Evolutionary conservation across 1,284 basidiomycete genomes (phyloP).

Genomic region (Malassezia sympodialis): DNA sequence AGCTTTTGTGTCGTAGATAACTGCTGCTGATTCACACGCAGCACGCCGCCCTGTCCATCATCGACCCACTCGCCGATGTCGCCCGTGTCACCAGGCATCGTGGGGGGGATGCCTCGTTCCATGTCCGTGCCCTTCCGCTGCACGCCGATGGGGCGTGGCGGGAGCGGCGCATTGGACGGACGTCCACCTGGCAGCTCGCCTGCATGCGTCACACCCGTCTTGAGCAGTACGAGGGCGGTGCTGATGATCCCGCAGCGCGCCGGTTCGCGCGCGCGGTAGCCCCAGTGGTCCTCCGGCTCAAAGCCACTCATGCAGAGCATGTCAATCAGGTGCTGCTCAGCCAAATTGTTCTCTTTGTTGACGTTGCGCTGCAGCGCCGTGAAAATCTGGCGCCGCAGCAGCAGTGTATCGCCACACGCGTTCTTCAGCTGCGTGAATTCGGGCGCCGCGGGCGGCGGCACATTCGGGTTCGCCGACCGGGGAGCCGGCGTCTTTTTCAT

Average conservation of each 20-base stretch:
- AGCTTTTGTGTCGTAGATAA: constrained; percentile 97
- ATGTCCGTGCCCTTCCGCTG: constrained; percentile 7
- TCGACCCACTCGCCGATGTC: constrained; percentile 17
- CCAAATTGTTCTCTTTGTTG: constrained; percentile 97
- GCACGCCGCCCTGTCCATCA: constrained; percentile 38
- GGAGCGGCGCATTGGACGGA: not conserved
- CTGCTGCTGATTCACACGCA: constrained; percentile 67
- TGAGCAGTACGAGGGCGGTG: constrained; percentile 90
- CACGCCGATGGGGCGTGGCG: constrained; percentile 14
- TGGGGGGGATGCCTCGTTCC: constrained; percentile 15
- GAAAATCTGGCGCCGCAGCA: constrained; percentile 85
- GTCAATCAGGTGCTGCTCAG: constrained; percentile 97
- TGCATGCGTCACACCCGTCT: constrained; percentile 81
- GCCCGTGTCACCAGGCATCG: constrained; percentile 14
- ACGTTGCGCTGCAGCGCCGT: constrained; percentile 96
- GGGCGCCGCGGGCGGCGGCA: constrained; percentile 5
- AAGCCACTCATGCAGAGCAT: constrained; percentile 99
- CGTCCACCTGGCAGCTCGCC: constrained; percentile 51
- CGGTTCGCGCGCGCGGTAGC: constrained; percentile 88
- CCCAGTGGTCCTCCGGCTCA: constrained; percentile 90
- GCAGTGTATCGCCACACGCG: constrained; percentile 65
- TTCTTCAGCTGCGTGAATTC: constrained; percentile 26
- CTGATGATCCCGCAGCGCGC: constrained; percentile 93
- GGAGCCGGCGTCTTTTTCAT: not conserved
- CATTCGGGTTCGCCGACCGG: not conserved